A percentile compares a stretch with the other conserved stretches of the same genome.
Conservation (phyloP, 768 basidiomycete species). For the Suillus decipiens region DNA sequence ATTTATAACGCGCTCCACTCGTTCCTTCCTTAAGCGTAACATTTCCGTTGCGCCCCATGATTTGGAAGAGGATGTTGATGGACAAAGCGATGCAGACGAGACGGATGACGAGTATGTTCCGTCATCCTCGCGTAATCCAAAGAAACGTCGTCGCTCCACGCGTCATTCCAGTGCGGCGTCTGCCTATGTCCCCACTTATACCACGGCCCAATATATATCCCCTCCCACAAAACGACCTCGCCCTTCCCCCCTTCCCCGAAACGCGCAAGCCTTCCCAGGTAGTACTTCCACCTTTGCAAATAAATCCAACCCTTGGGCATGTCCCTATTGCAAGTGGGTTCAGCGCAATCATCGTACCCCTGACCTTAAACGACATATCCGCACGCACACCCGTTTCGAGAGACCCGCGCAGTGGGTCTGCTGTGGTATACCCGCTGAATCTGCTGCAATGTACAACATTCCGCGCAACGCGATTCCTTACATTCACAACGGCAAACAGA, state of each 20-base stretch:
- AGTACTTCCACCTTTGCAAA: slow-evolving; percentile 20
- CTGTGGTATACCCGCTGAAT: slow-evolving; percentile 34
- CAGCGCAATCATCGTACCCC: slow-evolving; percentile 53
- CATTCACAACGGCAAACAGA: slow-evolving; percentile 28
- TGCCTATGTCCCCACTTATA: not conserved
- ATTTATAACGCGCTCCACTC: slow-evolving; percentile 19
- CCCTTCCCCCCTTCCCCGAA: slow-evolving; percentile 43
- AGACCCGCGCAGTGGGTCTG: slow-evolving; percentile 41
- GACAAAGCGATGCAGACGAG: slow-evolving; percentile 40
- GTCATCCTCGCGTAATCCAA: slow-evolving; percentile 33
- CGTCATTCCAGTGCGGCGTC: slow-evolving; percentile 2
- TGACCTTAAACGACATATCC: slow-evolving; percentile 61
- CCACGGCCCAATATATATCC: slow-evolving; percentile 7
- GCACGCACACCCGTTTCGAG: slow-evolving; percentile 46
- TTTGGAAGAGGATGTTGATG: slow-evolving; percentile 33
- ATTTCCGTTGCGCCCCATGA: slow-evolving; percentile 10
- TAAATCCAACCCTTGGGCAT: slow-evolving; percentile 40
- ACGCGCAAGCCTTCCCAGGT: slow-evolving; percentile 41
- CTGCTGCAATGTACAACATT: slow-evolving; percentile 25
- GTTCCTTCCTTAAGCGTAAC: slow-evolving; percentile 12
- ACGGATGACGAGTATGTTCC: slow-evolving; percentile 50
- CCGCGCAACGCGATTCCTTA: slow-evolving; percentile 27
- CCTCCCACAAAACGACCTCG: slow-evolving; percentile 30
- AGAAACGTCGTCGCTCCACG: slow-evolving; percentile 34
- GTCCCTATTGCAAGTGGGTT: slow-evolving; percentile 49